Evolutionary conservation across 2,329 filamentous ascomycete species (phyloP).

Genomic region (Penicillium sp.): DNA sequence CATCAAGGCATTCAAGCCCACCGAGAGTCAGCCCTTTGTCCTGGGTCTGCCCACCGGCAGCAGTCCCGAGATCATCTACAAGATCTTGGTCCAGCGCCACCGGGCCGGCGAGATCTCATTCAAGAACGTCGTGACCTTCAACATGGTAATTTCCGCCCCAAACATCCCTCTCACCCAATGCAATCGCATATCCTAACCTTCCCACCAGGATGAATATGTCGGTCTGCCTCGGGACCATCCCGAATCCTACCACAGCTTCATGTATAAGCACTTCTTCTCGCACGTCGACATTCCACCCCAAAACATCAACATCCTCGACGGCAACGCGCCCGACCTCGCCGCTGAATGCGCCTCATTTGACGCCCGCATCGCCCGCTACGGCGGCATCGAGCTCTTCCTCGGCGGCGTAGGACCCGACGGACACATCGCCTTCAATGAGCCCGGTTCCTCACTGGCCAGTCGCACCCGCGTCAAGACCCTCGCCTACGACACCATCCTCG

Average conservation of each 20-base stretch:
- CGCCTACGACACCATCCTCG: conserved; percentile 82
- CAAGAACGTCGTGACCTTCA: conserved; percentile 87
- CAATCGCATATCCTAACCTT: not conserved
- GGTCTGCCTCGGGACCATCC: conserved; percentile 80
- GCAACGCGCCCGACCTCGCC: conserved; percentile 74
- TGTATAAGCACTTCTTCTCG: conserved; percentile 92
- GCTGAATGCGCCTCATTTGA: conserved; percentile 81
- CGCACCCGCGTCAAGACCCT: conserved; percentile 84
- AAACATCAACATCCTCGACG: conserved; percentile 83
- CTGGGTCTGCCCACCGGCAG: conserved; percentile 83
- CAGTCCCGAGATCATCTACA: conserved; percentile 77
- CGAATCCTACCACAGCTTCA: conserved; percentile 87
- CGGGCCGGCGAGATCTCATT: conserved; percentile 69
- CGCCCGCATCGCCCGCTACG: conserved; percentile 71
- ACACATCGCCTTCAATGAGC: conserved; percentile 90
- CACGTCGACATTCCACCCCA: conserved; percentile 78
- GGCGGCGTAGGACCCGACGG: conserved; percentile 84
- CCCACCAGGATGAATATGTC: conserved; percentile 76
- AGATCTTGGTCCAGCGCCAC: conserved; percentile 64
- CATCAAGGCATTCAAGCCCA: conserved; percentile 76
- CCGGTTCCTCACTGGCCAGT: conserved; percentile 75
- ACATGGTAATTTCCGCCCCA: conserved; percentile 67
- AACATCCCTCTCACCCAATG: not conserved
- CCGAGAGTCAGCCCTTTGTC: conserved; percentile 73
- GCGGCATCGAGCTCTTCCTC: conserved; percentile 84